Conservation (phyloP, 139 green algal species). For the Closterium sp. region DNA sequence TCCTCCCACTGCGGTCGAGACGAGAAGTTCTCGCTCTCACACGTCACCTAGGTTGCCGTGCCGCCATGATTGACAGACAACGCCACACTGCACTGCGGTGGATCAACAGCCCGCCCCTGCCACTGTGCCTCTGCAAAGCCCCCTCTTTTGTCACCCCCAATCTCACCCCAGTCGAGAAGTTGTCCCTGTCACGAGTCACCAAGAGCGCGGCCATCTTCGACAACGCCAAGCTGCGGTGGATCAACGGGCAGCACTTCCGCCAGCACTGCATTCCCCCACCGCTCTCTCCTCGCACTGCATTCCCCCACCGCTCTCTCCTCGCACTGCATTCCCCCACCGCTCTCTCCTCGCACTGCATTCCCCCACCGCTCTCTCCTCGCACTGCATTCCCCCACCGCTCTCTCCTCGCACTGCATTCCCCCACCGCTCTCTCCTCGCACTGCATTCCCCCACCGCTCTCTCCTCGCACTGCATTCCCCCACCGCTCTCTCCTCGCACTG, state of each 20-base stretch:
- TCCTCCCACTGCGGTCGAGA: neutral
- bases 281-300: neutral
- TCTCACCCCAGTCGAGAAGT: constrained; percentile 58
- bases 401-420: neutral
- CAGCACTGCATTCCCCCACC: too few species aligned
- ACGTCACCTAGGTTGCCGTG: too few species aligned
- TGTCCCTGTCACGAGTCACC: constrained; percentile 89
- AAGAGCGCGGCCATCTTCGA: constrained; percentile 96
- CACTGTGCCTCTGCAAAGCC: too few species aligned
- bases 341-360: neutral
- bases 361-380: neutral
- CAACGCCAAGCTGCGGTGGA: constrained; percentile 58
- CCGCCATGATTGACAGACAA: too few species aligned
- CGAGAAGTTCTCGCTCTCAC: neutral
- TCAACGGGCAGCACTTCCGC: too few species aligned
- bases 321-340: neutral
- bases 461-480: neutral
- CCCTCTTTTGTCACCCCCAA: too few species aligned
- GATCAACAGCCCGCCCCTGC: neutral
- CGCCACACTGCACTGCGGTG: neutral
- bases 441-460: neutral
- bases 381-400: too few species aligned
- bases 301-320: too few species aligned
- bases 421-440: neutral
- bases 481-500: too few species aligned